Percentiles rank a stretch among this genome's conserved stretches.
phyloP scores from a whole-genome alignment of 75 land plant species.

The Cunninghamia lanceolata region DNA sequence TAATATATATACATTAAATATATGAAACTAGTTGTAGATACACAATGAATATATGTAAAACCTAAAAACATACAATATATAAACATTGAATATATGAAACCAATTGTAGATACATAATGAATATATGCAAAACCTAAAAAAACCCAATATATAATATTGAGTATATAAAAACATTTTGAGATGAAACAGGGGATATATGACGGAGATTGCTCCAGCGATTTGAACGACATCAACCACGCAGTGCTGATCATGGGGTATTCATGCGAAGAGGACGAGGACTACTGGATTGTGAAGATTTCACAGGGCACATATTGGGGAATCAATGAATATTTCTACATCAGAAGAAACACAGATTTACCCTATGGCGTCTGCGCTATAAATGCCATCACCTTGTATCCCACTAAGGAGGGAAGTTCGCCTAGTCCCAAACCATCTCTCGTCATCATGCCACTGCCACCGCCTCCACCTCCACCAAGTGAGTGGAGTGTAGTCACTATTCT shows the following conservation, averaged over 20 bases:
- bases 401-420: conserved; percentile 19
- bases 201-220: conserved; percentile 29
- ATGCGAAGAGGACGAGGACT: conserved; percentile 6
- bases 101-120: neutral
- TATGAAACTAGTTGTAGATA: no score
- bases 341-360: neutral
- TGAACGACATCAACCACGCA: conserved; percentile 25
- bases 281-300: conserved; percentile 35
- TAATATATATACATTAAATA: no score
- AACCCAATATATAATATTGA: neutral
- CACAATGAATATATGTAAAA: neutral
- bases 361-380: conserved; percentile 27
- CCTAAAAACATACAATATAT: no score
- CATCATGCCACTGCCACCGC: conserved; percentile 12
- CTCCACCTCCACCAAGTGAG: conserved; percentile 32
- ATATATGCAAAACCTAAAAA: neutral
- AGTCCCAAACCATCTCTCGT: neutral
- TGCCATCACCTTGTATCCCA: conserved; percentile 64
- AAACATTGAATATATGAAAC: neutral
- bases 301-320: conserved; percentile 24
- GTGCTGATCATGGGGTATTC: conserved; percentile 21
- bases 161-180: neutral
- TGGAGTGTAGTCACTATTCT: conserved; percentile 37
- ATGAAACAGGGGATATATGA: conserved; percentile 41
- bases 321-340: conserved; percentile 14